These are phyloP conservation scores for Pythium monospermum DNA, from an alignment of 352 stramenopile genomes.

Conservation along the genomic window DNA sequence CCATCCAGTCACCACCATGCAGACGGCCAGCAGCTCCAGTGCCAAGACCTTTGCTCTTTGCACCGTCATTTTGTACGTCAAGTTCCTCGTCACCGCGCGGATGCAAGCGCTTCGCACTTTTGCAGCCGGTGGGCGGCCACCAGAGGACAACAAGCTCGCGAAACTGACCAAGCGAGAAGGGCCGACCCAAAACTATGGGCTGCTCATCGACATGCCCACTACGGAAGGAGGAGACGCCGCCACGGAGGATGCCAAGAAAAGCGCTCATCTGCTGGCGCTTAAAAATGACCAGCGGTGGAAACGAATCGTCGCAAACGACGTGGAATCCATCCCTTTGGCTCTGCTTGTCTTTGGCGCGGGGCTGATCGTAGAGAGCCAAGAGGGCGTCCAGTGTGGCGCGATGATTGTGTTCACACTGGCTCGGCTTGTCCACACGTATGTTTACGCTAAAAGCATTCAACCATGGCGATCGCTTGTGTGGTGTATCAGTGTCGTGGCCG, in stretches of 20 bases:
- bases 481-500: constrained; percentile 13
- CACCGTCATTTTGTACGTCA: constrained; percentile 49
- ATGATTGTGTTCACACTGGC: constrained; percentile 37
- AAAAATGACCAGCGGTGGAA: constrained; percentile 44
- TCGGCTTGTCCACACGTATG: constrained; percentile 33
- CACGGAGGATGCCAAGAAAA: constrained; percentile 10
- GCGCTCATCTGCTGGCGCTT: too few relatives aligned
- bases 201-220: constrained; percentile 19
- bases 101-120: constrained; percentile 43
- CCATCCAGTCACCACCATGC: constrained; percentile 3
- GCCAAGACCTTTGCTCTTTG: constrained; percentile 30
- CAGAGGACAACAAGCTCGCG: constrained; percentile 35
- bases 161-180: constrained; percentile 33
- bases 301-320: constrained; percentile 50
- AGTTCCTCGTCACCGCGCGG: constrained; percentile 47
- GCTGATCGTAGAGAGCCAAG: constrained; percentile 32
- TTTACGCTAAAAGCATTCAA: constrained; percentile 37
- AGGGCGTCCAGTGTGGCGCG: constrained; percentile 24
- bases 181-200: constrained; percentile 22
- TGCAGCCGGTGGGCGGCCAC: constrained; percentile 32
- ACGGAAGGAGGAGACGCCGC: constrained; percentile 27
- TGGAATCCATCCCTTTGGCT: constrained; percentile 52
- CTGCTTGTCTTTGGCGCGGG: constrained; percentile 39
- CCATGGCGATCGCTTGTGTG: constrained; percentile 15
- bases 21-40: constrained; percentile 10